Evolutionary conservation across 495 filamentous ascomycete genomes (phyloP).

Genomic region (Patellaria atrata): DNA sequence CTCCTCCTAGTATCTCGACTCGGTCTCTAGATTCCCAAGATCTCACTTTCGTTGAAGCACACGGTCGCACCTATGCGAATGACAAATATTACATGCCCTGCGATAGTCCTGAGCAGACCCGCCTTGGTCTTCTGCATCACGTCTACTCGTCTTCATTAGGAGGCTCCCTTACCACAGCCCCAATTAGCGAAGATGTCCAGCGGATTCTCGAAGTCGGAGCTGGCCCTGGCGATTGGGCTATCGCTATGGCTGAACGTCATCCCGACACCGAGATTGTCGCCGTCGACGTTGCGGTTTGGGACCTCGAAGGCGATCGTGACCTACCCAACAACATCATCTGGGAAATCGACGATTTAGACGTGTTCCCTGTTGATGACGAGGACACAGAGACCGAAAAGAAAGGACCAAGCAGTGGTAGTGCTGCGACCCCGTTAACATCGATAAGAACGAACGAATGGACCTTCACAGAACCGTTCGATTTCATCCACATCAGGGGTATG

Average conservation of each 20-base stretch:
- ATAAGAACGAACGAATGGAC: conserved; percentile 16
- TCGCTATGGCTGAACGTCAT: conserved; percentile 20
- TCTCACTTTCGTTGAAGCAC: conserved; percentile 33
- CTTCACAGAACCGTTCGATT: conserved; percentile 20
- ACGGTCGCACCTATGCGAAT: conserved; percentile 53
- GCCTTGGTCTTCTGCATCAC: conserved; percentile 43
- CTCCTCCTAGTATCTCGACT: conserved; percentile 9
- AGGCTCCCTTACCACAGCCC: conserved; percentile 18
- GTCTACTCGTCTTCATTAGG: conserved; percentile 19
- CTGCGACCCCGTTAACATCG: conserved; percentile 9
- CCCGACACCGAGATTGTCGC: conserved; percentile 23
- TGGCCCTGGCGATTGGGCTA: conserved; percentile 26
- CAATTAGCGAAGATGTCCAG: conserved; percentile 8
- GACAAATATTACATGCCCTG: conserved; percentile 61
- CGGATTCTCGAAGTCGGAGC: conserved; percentile 25
- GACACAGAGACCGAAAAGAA: not conserved
- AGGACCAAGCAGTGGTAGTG: not conserved
- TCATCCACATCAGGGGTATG: conserved; percentile 21
- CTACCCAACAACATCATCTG: conserved; percentile 8
- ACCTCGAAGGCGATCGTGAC: conserved; percentile 10
- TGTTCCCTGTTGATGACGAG: conserved; percentile 11
- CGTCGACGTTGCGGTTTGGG: conserved; percentile 21
- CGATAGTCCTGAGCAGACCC: conserved; percentile 58
- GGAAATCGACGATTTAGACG: conserved; percentile 19
- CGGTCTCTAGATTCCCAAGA: conserved; percentile 14